Conservation (phyloP, 164 flowering plant genomes). For the Dillenia suffruticosa region DNA sequence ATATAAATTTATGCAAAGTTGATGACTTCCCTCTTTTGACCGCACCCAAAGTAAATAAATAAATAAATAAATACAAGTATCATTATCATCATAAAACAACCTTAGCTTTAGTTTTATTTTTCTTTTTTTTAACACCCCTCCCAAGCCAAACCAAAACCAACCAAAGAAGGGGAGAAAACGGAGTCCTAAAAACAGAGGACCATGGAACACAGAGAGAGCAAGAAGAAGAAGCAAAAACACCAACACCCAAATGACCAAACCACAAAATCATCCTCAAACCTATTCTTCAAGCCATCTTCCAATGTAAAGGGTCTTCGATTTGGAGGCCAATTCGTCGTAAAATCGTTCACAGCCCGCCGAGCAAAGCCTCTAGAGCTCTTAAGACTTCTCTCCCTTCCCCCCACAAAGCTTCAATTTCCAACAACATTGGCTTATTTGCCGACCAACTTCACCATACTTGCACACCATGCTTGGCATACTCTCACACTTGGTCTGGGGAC, state of each 20-base stretch:
- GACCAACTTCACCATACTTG: constrained; percentile 91
- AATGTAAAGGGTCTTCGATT: constrained; percentile 81
- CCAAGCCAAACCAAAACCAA: too few relatives aligned
- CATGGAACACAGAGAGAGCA: constrained; percentile 47
- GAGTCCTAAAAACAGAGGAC: background rate
- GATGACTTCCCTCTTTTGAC: background rate
- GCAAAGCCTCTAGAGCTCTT: constrained; percentile 62
- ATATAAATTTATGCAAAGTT: background rate
- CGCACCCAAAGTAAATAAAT: too few relatives aligned
- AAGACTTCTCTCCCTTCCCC: constrained; percentile 54
- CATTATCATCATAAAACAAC: too few relatives aligned
- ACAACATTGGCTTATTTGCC: constrained; percentile 76
- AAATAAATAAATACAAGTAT: too few relatives aligned
- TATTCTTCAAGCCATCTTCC: constrained; percentile 58
- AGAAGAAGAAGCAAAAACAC: constrained; percentile 58
- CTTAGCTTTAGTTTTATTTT: too few relatives aligned
- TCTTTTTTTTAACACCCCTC: too few relatives aligned
- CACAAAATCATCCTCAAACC: constrained; percentile 39
- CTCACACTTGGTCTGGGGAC: constrained; percentile 94
- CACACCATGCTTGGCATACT: constrained; percentile 98
- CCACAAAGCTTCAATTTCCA: constrained; percentile 32
- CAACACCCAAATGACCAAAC: constrained; percentile 47
- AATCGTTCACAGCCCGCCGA: constrained; percentile 81
- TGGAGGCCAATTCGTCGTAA: constrained; percentile 83
- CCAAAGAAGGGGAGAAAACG: background rate